A percentile compares a stretch with the other conserved stretches of the same genome.
These are phyloP conservation scores for Graphiopsis chlorocephala DNA, from an alignment of 2,329 filamentous ascomycete species.

Conservation along the genomic window DNA sequence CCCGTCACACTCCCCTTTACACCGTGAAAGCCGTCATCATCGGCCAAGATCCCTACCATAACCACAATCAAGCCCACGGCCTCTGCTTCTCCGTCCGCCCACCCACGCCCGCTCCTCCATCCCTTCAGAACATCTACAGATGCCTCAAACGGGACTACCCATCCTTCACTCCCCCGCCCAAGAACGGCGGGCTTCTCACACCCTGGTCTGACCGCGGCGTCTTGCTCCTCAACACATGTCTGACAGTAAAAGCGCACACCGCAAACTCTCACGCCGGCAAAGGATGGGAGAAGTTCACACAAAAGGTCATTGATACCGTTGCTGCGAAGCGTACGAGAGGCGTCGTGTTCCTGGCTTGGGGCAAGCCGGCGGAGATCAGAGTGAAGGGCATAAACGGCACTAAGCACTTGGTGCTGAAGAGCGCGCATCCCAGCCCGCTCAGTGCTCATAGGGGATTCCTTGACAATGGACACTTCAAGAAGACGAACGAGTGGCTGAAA, in stretches of 20 bases:
- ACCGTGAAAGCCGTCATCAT: slow-evolving; percentile 89
- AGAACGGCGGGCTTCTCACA: slow-evolving; percentile 76
- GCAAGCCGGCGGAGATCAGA: slow-evolving; percentile 75
- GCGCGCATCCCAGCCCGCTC: slow-evolving; percentile 89
- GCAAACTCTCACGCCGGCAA: slow-evolving; percentile 80
- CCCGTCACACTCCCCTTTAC: slow-evolving; percentile 83
- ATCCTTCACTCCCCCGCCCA: slow-evolving; percentile 67
- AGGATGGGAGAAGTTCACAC: slow-evolving; percentile 92
- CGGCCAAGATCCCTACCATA: slow-evolving; percentile 97
- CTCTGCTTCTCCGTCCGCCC: slow-evolving; percentile 93
- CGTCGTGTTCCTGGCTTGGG: slow-evolving; percentile 96
- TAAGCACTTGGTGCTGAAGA: slow-evolving; percentile 78
- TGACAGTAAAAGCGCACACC: slow-evolving; percentile 87
- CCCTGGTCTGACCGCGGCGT: slow-evolving; percentile 95
- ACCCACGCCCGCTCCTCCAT: slow-evolving; percentile 83
- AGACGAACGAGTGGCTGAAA: slow-evolving; percentile 81
- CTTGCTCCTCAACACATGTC: slow-evolving; percentile 87
- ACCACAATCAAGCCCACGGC: slow-evolving; percentile 90
- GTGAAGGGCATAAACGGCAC: slow-evolving; percentile 69
- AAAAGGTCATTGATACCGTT: slow-evolving; percentile 85
- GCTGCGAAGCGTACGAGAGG: slow-evolving; percentile 72
- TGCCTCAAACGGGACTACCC: slow-evolving; percentile 87
- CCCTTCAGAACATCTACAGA: slow-evolving; percentile 89
- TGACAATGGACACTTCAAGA: slow-evolving; percentile 71
- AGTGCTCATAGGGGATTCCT: slow-evolving; percentile 75